phyloP scores from a whole-genome alignment of 2,329 filamentous ascomycete genomes.

The Xylariaceae sp. region DNA sequence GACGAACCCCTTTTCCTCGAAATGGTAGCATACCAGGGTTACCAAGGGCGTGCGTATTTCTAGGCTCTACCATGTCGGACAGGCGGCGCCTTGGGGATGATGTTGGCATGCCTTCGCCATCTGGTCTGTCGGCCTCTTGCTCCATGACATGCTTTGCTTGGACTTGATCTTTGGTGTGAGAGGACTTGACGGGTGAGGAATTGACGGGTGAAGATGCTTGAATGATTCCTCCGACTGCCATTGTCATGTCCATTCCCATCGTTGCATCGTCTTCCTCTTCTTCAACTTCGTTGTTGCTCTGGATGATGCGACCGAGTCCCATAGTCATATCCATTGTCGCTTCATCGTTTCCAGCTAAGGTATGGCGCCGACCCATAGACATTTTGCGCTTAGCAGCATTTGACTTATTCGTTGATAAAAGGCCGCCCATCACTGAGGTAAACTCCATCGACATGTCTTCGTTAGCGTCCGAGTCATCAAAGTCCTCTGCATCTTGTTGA shows the following conservation, averaged over 20 bases:
- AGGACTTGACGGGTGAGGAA: constrained; percentile 32
- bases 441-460: constrained; percentile 80
- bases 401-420: constrained; percentile 37
- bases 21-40: constrained; percentile 55
- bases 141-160: constrained; percentile 57
- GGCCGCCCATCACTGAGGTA: constrained; percentile 60
- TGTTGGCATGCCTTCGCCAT: constrained; percentile 39
- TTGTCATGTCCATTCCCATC: constrained; percentile 66
- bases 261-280: constrained; percentile 38
- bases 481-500: constrained; percentile 28
- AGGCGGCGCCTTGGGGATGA: constrained; percentile 34
- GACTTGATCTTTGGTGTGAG: constrained; percentile 37
- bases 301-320: constrained; percentile 53
- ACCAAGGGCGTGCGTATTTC: constrained; percentile 43
- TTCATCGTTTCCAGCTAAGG: constrained; percentile 38
- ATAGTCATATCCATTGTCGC: constrained; percentile 64
- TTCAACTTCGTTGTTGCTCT: constrained; percentile 33
- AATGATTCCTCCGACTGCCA: constrained; percentile 60
- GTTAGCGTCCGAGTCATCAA: constrained; percentile 42
- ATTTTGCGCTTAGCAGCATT: constrained; percentile 27
- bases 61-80: constrained; percentile 30
- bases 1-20: constrained; percentile 45
- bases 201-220: constrained; percentile 35
- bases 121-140: constrained; percentile 50
- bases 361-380: constrained; percentile 23